A percentile compares a stretch with the other conserved stretches of the same genome.
phyloP scores from a whole-genome alignment of 2,329 filamentous ascomycete genomes.

The Clonostachys byssicola region DNA sequence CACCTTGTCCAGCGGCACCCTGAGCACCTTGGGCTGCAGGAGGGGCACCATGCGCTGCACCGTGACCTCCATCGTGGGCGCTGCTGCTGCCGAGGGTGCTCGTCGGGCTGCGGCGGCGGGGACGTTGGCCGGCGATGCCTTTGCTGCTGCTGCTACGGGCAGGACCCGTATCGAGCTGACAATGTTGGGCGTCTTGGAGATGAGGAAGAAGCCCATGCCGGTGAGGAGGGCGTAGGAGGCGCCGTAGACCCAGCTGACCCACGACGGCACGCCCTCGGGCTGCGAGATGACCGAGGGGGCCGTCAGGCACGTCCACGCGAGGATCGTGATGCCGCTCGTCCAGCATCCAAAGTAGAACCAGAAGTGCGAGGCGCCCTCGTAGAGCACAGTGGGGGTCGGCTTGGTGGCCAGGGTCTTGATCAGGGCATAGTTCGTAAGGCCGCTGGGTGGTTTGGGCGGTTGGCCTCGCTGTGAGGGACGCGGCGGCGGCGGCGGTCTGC shows the following conservation, averaged over 20 bases:
- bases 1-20: conserved; percentile 25
- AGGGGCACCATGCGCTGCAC: conserved; percentile 46
- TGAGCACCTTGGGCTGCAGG: conserved; percentile 34
- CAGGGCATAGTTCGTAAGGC: conserved; percentile 33
- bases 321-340: conserved; percentile 38
- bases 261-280: conserved; percentile 46
- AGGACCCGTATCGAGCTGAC: conserved; percentile 55
- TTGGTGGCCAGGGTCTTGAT: conserved; percentile 52
- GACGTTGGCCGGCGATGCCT: conserved; percentile 5
- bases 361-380: conserved; percentile 60
- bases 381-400: conserved; percentile 54
- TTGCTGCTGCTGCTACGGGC: conserved; percentile 20
- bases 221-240: conserved; percentile 56
- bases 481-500: conserved; percentile 4
- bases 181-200: conserved; percentile 52
- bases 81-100: conserved; percentile 5
- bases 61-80: conserved; percentile 34
- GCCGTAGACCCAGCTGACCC: conserved; percentile 54
- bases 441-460: background rate
- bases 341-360: conserved; percentile 59
- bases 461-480: conserved; percentile 5
- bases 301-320: conserved; percentile 27
- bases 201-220: conserved; percentile 54
- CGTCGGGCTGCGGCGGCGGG: conserved; percentile 7
- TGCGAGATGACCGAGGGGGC: conserved; percentile 22